Evolutionary conservation across 768 basidiomycete genomes (phyloP), one percentile per base, ranked within the genome.

Genomic region (Lactifluus subvellereus): DNA sequence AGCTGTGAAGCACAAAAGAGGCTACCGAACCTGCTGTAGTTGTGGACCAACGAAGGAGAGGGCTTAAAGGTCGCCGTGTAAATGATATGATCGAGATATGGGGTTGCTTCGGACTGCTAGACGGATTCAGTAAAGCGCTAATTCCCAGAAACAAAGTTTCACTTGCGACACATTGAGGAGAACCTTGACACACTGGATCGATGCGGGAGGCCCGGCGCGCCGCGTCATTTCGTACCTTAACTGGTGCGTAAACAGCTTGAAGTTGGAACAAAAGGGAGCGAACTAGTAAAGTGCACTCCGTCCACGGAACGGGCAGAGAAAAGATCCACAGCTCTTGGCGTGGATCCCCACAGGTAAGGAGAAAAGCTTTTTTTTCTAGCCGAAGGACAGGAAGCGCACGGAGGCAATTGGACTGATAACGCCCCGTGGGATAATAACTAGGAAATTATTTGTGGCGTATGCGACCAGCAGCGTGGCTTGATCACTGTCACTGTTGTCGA

Each of bases 111-210:
- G 54, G 33, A 50, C 53, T 47, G 53, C 58, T 51, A 59, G 54
- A 64, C 62, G 62, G 55, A 64, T 60, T 35, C 40, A 64, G 62
- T 64, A 60, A 59, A 45, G 62, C 62, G 62, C 62, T 64, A 59
- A 59, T 60, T 54, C 32, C 58, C 59, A 49, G 42, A 54, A 64
- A 59, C 58, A 59, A 64, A 45, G 58, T 64, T 64, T 60, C 54
- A 59, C 62, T 35, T 55, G 32, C 20, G 58, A 50, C 30, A 22
- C 47, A 38, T 42, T 45, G 32, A 33, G 57, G 32, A 57, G 42
- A 27, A 54, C 61, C 37, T 58, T 53, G 52, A 54, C 43, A 47
- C 54, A 63, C 43, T 32, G 27, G 30, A 53, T 42, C 45, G 35
- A 62, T 43, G 43, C 9, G 60, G 51, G 40, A 22, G 54, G 16